Evolutionary conservation across 352 stramenopile species (phyloP).

Genomic region (Aphanomyces euteiches): DNA sequence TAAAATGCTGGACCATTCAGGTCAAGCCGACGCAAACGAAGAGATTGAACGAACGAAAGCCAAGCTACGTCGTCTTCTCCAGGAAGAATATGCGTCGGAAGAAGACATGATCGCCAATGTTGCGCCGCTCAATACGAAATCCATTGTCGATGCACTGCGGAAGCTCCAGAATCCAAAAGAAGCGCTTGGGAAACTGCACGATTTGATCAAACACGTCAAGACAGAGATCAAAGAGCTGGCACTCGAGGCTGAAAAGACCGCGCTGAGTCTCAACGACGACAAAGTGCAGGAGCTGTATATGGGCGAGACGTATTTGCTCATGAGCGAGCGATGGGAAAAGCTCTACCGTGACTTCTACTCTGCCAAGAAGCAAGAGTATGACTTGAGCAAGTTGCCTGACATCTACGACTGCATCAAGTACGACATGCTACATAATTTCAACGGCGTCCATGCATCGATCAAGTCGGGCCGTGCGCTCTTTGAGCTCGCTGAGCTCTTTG

Average conservation of each 20-base stretch:
- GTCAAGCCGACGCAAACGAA: constrained; percentile 96
- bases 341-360: constrained; percentile 95
- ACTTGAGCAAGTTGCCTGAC: constrained; percentile 96
- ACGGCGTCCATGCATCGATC: constrained; percentile 71
- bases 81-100: constrained; percentile 62
- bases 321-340: constrained; percentile 93
- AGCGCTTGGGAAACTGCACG: constrained; percentile 57
- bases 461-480: constrained; percentile 90
- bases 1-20: constrained; percentile 98
- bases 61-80: constrained; percentile 90
- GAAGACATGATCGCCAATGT: constrained; percentile 66
- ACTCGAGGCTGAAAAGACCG: constrained; percentile 23
- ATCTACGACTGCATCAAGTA: constrained; percentile 98
- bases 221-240: constrained; percentile 63
- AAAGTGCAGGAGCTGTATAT: constrained; percentile 82
- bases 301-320: constrained; percentile 93
- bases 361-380: constrained; percentile 82
- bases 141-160: constrained; percentile 69
- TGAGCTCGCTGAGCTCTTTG: constrained; percentile 91
- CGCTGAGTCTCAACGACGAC: constrained; percentile 11
- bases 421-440: constrained; percentile 97
- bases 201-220: constrained; percentile 73
- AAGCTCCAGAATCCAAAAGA: constrained; percentile 83
- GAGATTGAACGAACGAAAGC: constrained; percentile 77
- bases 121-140: constrained; percentile 68